Base-by-base conservation (phyloP, 768 basidiomycete species). In the Wakefieldia striispora region DNA sequence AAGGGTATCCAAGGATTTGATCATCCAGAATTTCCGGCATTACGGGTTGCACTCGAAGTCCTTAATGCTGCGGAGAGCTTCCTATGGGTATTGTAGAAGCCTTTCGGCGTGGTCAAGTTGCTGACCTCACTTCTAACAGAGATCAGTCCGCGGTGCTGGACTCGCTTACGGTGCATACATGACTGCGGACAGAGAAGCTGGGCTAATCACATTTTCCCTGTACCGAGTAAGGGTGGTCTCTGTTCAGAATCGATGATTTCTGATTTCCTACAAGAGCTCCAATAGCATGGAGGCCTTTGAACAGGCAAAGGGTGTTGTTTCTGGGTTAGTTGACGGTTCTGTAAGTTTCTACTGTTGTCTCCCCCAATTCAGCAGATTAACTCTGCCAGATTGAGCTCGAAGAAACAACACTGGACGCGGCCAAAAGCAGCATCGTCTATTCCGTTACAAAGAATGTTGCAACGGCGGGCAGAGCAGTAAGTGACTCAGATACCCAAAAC, bases 41-140 rank as follows among this genome's bases (percentile, higher is more conserved):
- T 95, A 23, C 79, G 85, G 19, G 79, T 98, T n/a, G 84, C 94
- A 4, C 70, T 84, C 2, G 89, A 95, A 57, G 82, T 93, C 14
- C 73, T 99, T 43, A 97, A 97, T 58, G 95, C 92, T 12, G 84
- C 91, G 10, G 97, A 98, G 72, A 89, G 91, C 56, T 97, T 86
- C 65, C 81, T 97, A 49, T 98, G 95, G 95, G 90, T 91, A 68
- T 33, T 67, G 51, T 46, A 17, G 26, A 34, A 34, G 29, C 17
- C 33, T 43, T 38, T 36, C 34, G 26, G 40, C 16, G 13, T 43
- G 33, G 35, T 47, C 9, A 29, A 42, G 8, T 19, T 51, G 43
- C 45, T 67, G 45, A 45, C 31, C 48, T 2, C 37, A n/a, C 16
- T 43, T n/a, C 49, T 46, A 31, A 54, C 52, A 91, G 88, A 82